Conservation (phyloP, 768 basidiomycete species). For the Lactarius vividus region DNA sequence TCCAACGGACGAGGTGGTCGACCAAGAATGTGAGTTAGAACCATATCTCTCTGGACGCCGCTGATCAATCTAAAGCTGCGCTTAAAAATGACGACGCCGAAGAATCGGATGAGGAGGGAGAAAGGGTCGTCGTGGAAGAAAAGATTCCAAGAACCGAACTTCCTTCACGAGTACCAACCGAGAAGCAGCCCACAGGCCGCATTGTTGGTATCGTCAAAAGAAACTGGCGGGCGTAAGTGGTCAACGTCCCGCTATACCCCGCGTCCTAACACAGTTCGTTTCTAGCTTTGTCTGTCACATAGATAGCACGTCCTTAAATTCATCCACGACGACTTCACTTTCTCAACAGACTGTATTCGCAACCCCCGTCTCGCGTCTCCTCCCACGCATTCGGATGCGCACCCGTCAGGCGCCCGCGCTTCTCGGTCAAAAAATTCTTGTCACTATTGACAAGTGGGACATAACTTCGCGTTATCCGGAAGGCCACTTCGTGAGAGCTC, state of each 20-base stretch:
- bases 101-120: conserved; percentile 61
- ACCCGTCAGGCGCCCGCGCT: conserved; percentile 92
- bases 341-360: conserved; percentile 92
- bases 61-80: conserved; percentile 48
- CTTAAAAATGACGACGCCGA: conserved; percentile 87
- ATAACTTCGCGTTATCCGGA: conserved; percentile 87
- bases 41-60: not conserved
- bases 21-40: conserved; percentile 71
- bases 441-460: conserved; percentile 93
- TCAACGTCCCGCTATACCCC: conserved; percentile 10
- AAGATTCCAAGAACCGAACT: conserved; percentile 31
- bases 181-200: conserved; percentile 87
- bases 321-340: conserved; percentile 71
- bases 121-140: conserved; percentile 36
- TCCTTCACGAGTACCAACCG: conserved; percentile 38
- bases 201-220: conserved; percentile 92
- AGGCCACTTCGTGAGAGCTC: conserved; percentile 91
- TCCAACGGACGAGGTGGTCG: conserved; percentile 87
- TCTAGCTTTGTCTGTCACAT: conserved; percentile 90
- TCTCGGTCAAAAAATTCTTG: conserved; percentile 91
- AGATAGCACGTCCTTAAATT: conserved; percentile 83
- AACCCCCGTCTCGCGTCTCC: conserved; percentile 83
- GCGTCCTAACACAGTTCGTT: conserved; percentile 2
- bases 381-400: conserved; percentile 91
- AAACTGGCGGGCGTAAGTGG: conserved; percentile 90